Percentiles rank a stretch among this genome's conserved stretches.
These are phyloP conservation scores for Hordeum vulgare DNA, from an alignment of 176 grass and related monocot genomes.

Conservation along the genomic window MorexV3_pseudomolecules_assembly NC_058520.1:571585602-571586101, in stretches of 20 bases:
- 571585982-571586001: background rate
- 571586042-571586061: conserved; percentile 37
- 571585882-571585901: conserved; percentile 51
- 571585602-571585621: conserved; percentile 17
- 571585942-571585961: background rate
- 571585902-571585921: conserved; percentile 16
- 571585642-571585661: background rate
- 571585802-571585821: background rate
- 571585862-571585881: conserved; percentile 44
- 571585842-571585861: conserved; percentile 20
- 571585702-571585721: background rate
- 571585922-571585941: background rate
- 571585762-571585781: background rate
- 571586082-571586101: background rate
- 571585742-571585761: background rate
- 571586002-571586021: conserved; percentile 36
- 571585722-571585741: background rate
- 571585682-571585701: background rate
- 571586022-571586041: conserved; percentile 47
- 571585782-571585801: background rate
- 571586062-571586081: conserved; percentile 33
- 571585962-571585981: background rate
- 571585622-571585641: background rate
- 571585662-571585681: background rate
- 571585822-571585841: conserved; percentile 22